Evolutionary conservation across 306 rosid genomes (phyloP).

Genomic region (Prinsepia uniflora): DNA sequence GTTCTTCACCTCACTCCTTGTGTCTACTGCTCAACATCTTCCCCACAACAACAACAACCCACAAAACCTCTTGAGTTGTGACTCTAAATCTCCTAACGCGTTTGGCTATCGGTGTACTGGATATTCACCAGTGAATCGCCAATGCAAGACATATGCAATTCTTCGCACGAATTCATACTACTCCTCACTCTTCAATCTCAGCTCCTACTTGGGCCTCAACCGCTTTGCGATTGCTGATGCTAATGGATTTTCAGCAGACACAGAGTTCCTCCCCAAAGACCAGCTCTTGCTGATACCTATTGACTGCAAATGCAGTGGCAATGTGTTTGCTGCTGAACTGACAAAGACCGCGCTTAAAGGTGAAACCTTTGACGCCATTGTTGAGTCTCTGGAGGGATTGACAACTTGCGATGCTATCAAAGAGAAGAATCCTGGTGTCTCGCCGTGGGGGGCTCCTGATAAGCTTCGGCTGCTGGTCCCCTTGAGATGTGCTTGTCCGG

Average conservation of each 20-base stretch:
- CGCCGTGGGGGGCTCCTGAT: conserved; percentile 49
- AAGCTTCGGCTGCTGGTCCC: conserved; percentile 50
- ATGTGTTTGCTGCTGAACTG: conserved; percentile 47
- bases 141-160: conserved; percentile 65
- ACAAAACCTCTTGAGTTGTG: conserved; percentile 42
- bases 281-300: conserved; percentile 75
- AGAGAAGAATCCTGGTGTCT: conserved; percentile 52
- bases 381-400: conserved; percentile 68
- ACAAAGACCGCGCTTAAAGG: conserved; percentile 53
- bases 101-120: conserved; percentile 49
- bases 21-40: conserved; percentile 31
- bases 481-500: conserved; percentile 74
- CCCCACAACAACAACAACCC: conserved; percentile 8
- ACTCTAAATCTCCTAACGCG: conserved; percentile 39
- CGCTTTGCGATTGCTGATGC: conserved; percentile 47
- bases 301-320: conserved; percentile 56
- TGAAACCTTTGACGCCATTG: conserved; percentile 62
- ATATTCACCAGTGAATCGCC: conserved; percentile 23
- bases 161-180: conserved; percentile 56
- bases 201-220: conserved; percentile 62
- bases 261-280: conserved; percentile 47
- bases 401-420: conserved; percentile 62
- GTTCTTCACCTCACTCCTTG: conserved; percentile 40
- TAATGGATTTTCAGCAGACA: conserved; percentile 62
- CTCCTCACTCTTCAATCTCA: conserved; percentile 70